phyloP scores from a whole-genome alignment of 306 rosid species.

The Carpinus viminea region DNA sequence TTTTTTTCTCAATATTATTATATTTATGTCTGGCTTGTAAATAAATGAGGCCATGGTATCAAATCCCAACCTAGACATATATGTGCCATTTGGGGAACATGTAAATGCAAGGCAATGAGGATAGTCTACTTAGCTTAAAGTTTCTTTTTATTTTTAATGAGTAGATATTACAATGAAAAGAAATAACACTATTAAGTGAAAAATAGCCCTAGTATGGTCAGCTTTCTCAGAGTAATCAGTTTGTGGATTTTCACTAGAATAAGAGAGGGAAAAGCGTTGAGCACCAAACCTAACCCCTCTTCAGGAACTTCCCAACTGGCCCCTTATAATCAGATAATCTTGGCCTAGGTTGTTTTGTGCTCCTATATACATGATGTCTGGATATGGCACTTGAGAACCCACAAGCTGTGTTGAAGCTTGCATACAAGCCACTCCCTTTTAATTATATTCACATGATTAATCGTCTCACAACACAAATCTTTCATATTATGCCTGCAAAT shows the following conservation, averaged over 20 bases:
- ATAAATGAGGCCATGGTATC: slow-evolving; percentile 14
- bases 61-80: slow-evolving; percentile 11
- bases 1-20: not conserved
- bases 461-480: not conserved
- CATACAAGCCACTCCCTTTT: too few relatives aligned
- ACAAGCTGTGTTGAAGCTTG: not conserved
- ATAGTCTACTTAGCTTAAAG: slow-evolving; percentile 15
- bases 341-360: slow-evolving; percentile 2
- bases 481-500: not conserved
- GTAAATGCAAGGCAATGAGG: slow-evolving; percentile 1
- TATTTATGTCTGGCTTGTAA: slow-evolving; percentile 20
- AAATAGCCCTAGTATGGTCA: not conserved
- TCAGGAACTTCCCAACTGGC: not conserved
- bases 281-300: not conserved
- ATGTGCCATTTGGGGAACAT: slow-evolving; percentile 6
- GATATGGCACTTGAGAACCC: not conserved
- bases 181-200: not conserved
- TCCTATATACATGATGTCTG: not conserved
- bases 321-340: not conserved
- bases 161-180: not conserved
- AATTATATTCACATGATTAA: not conserved
- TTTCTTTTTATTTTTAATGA: not conserved
- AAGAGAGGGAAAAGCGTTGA: not conserved
- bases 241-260: not conserved
- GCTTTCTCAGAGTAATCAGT: not conserved